phyloP scores from a whole-genome alignment of 116 monocot species.

The Iris pallida region DNA sequence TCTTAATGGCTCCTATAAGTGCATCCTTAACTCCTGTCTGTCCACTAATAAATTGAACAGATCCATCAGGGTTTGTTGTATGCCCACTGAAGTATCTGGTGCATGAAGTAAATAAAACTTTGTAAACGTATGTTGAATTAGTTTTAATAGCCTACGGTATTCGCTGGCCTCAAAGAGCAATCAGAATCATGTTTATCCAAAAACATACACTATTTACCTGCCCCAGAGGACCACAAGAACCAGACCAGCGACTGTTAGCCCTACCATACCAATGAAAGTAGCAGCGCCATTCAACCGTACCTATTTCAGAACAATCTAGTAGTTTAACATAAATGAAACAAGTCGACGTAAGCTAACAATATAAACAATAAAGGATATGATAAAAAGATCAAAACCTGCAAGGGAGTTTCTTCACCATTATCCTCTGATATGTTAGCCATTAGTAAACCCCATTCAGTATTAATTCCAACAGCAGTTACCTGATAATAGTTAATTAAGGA shows the following conservation, averaged over 20 bases:
- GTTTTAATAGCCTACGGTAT: background rate
- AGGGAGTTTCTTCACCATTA: constrained; percentile 92
- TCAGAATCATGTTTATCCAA: background rate
- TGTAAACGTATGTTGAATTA: background rate
- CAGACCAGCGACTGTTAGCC: constrained; percentile 63
- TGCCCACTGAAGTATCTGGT: constrained; percentile 89
- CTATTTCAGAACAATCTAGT: constrained; percentile 32
- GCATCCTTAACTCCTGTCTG: constrained; percentile 61
- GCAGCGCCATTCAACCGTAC: constrained; percentile 97
- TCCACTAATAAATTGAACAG: constrained; percentile 60
- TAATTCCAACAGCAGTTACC: constrained; percentile 97
- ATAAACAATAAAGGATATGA: background rate
- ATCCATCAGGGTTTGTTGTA: constrained; percentile 79
- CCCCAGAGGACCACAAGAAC: constrained; percentile 80
- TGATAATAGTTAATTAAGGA: constrained; percentile 8
- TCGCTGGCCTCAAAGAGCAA: too few species aligned
- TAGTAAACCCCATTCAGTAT: constrained; percentile 97
- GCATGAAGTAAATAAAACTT: background rate
- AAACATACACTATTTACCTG: constrained; percentile 36
- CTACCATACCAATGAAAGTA: constrained; percentile 87
- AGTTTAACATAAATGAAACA: background rate
- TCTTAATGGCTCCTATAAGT: constrained; percentile 72
- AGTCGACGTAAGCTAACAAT: background rate
- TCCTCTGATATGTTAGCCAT: constrained; percentile 98
- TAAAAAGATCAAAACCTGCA: constrained; percentile 61